These are phyloP conservation scores for Flaveria bidentis DNA, from an alignment of 129 eudicot species.

Conservation along the genomic window DNA sequence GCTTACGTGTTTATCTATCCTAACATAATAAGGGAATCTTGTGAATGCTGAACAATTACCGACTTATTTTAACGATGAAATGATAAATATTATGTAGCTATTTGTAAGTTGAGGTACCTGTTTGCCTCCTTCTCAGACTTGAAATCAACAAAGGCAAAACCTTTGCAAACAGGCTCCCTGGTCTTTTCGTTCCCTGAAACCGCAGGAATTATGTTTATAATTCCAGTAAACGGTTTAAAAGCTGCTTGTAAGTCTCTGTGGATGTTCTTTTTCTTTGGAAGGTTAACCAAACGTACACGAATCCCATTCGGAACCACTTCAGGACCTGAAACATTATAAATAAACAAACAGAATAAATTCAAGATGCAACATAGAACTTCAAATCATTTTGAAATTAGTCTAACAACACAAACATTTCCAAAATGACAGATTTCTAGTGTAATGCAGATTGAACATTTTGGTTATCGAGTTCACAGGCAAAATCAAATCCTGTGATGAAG, in stretches of 20 bases:
- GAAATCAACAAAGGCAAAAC: slow-evolving; percentile 70
- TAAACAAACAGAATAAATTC: too few species aligned
- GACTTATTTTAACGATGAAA: neutral
- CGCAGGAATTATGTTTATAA: slow-evolving; percentile 64
- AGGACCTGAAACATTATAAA: slow-evolving; percentile 35
- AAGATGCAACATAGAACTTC: neutral
- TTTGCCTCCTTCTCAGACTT: slow-evolving; percentile 66
- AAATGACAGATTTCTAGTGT: neutral
- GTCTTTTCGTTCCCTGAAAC: slow-evolving; percentile 83
- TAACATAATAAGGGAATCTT: neutral
- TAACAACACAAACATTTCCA: too few species aligned
- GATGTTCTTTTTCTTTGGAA: slow-evolving; percentile 92
- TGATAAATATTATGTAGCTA: neutral
- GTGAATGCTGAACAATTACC: neutral
- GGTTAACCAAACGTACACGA: slow-evolving; percentile 77
- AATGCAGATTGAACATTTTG: neutral
- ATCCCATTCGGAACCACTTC: slow-evolving; percentile 50
- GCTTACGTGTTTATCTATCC: neutral
- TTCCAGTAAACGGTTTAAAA: slow-evolving; percentile 76
- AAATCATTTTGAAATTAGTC: neutral
- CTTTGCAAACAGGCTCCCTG: slow-evolving; percentile 90
- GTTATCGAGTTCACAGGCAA: neutral
- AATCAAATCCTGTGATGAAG: neutral
- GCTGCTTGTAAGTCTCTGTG: slow-evolving; percentile 66
- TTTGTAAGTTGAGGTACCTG: slow-evolving; percentile 47